Percentiles rank a stretch among this genome's conserved stretches.
These are phyloP conservation scores for Scolecobasidium constrictum DNA, from an alignment of 2,329 filamentous ascomycete species.

Conservation along the genomic window DNA sequence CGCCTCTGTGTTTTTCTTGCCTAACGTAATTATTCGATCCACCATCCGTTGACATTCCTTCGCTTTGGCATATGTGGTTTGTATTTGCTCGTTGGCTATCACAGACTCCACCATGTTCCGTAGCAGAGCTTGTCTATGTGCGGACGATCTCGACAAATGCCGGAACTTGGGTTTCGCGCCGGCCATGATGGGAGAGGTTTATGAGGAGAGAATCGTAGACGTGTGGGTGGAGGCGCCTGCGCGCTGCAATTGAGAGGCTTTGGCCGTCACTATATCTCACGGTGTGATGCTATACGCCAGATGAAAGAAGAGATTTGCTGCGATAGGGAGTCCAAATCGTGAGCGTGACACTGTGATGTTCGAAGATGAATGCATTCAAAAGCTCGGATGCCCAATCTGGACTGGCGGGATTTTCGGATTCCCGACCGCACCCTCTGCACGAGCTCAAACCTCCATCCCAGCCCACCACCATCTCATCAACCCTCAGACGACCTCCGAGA, in stretches of 20 bases:
- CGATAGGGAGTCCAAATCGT: too few relatives aligned
- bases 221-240: not conserved
- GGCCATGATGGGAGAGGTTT: conserved; percentile 51
- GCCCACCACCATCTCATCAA: not conserved
- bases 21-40: conserved; percentile 87
- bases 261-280: too few relatives aligned
- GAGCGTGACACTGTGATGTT: too few relatives aligned
- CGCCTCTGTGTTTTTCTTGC: conserved; percentile 84
- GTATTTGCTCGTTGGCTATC: conserved; percentile 84
- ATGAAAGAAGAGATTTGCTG: too few relatives aligned
- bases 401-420: not conserved
- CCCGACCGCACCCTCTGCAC: not conserved
- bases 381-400: not conserved
- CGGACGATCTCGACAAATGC: conserved; percentile 72
- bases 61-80: conserved; percentile 90
- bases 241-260: too few relatives aligned
- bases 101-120: conserved; percentile 94
- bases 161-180: conserved; percentile 81
- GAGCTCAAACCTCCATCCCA: not conserved
- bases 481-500: too few relatives aligned
- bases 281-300: too few relatives aligned
- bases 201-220: conserved; percentile 2
- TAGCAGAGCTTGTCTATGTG: conserved; percentile 83
- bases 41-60: conserved; percentile 92
- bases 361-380: too few relatives aligned